These are phyloP conservation scores for Clitopilus hobsonii DNA, from an alignment of 768 basidiomycete genomes.

Conservation along the genomic window DNA sequence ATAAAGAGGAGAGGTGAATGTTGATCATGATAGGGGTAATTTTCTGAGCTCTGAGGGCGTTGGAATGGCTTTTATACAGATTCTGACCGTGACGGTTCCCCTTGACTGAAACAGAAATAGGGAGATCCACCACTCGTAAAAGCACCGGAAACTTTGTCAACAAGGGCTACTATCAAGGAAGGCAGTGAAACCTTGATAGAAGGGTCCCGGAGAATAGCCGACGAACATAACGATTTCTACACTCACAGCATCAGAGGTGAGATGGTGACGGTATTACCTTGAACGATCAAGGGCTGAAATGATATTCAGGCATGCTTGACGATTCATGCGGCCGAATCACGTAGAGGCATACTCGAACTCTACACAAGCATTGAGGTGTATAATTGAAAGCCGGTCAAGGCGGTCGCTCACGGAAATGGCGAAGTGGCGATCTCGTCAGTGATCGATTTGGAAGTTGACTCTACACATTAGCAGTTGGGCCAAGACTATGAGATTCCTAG, in stretches of 20 bases:
- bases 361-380: too few relatives aligned
- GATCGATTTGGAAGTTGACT: background rate
- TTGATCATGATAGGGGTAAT: background rate
- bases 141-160: background rate
- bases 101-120: background rate
- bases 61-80: background rate
- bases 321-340: too few relatives aligned
- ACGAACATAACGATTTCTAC: background rate
- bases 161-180: background rate
- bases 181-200: background rate
- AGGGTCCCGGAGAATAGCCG: constrained; percentile 4
- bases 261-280: too few relatives aligned
- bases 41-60: background rate
- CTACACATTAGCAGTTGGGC: too few relatives aligned
- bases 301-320: too few relatives aligned
- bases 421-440: too few relatives aligned
- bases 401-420: too few relatives aligned
- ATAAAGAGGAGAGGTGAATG: background rate
- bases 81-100: background rate
- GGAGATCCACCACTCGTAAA: background rate
- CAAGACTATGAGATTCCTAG: background rate
- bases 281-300: too few relatives aligned
- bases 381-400: too few relatives aligned
- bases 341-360: too few relatives aligned
- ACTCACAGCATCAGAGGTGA: too few relatives aligned